Percentiles rank a stretch among this genome's conserved stretches.
Evolutionary conservation across 176 grass and related monocot genomes (phyloP).

Genomic region (Aechmea fasciata): DNA sequence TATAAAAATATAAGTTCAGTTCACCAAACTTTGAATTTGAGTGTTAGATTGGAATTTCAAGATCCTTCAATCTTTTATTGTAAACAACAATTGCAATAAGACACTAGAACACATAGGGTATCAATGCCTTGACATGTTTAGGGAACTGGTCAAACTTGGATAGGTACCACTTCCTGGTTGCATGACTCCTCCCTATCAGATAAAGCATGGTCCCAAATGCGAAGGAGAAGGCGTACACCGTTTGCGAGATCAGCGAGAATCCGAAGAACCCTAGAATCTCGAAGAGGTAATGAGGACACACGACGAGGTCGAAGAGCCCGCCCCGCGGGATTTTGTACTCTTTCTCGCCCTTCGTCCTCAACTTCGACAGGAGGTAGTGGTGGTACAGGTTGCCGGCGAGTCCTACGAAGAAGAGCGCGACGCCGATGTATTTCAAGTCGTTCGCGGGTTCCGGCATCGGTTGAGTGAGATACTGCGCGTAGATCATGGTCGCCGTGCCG

Average conservation of each 20-base stretch:
- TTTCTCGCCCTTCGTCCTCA: slow-evolving; percentile 30
- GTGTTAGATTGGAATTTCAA: too few species aligned
- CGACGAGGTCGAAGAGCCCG: slow-evolving; percentile 45
- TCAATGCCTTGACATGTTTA: slow-evolving; percentile 36
- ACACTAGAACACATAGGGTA: slow-evolving; percentile 52
- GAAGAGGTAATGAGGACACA: slow-evolving; percentile 78
- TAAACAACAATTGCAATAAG: too few species aligned
- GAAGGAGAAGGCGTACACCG: slow-evolving; percentile 32
- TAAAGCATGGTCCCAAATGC: slow-evolving; percentile 39
- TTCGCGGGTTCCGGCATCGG: slow-evolving; percentile 30
- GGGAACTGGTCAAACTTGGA: slow-evolving; percentile 58
- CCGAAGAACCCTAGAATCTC: slow-evolving; percentile 60
- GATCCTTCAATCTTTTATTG: too few species aligned
- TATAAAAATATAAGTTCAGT: too few species aligned
- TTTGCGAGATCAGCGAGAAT: slow-evolving; percentile 55
- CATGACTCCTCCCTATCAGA: slow-evolving; percentile 56
- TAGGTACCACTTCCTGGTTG: slow-evolving; percentile 63
- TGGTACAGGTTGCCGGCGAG: slow-evolving; percentile 69
- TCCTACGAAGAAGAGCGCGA: slow-evolving; percentile 34
- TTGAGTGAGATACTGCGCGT: slow-evolving; percentile 37
- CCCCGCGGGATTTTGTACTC: slow-evolving; percentile 61
- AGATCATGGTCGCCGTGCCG: slow-evolving; percentile 32
- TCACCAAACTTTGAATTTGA: too few species aligned
- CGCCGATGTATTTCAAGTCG: slow-evolving; percentile 38
- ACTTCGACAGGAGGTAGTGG: slow-evolving; percentile 43